Base-by-base conservation (phyloP, 2,329 filamentous ascomycete species). In the Pseudocercospora vitis region DNA sequence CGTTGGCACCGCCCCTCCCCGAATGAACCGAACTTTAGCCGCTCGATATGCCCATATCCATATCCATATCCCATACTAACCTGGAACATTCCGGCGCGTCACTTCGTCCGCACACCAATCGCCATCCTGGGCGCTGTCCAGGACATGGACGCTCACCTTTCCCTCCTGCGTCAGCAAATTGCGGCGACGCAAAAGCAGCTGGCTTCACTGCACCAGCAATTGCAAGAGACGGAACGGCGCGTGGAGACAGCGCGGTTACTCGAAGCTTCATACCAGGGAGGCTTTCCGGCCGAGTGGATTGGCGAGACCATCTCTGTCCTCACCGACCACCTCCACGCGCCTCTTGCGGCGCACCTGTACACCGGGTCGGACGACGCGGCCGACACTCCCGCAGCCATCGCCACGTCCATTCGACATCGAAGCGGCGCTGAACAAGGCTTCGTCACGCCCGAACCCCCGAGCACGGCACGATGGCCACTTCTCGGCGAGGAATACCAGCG, bases 401-500 rank as follows among this genome's bases (percentile, higher is more conserved):
- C 57, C 11, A 52, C 56, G 33, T 57, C 55, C 44, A 50, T 61
- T 16, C 44, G 58, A 29, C 64, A 68, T 48, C 48, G 55, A 4
- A 56, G 55, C 7, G 47, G 46, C 3, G 53, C 42, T 12, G 55
- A 52, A 26, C 55, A 50, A 29, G 59, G 57, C 28, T 61, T 59
- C 23, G 56, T 59, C 11, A 50, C 46, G 28, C 45, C 52, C 3
- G 57, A 57, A 7, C 49, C 51, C 7, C 33, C 32, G 12, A 49
- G 50, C 39, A 31, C 7, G 3, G 51, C 49, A 9, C 55, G 81
- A 59, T 92, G 89, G 86, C 89, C 88, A 0, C 76, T 96, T 2
- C 71, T 74, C 3, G 74, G 78, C 12, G 81, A 87, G 4, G 91
- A 96, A 64, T 96, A 96, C 70, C 83, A 83, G 60, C 81, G 91